Evolutionary conservation across 257 asterid species (phyloP).

Genomic region (Solanum sejunctum): DNA sequence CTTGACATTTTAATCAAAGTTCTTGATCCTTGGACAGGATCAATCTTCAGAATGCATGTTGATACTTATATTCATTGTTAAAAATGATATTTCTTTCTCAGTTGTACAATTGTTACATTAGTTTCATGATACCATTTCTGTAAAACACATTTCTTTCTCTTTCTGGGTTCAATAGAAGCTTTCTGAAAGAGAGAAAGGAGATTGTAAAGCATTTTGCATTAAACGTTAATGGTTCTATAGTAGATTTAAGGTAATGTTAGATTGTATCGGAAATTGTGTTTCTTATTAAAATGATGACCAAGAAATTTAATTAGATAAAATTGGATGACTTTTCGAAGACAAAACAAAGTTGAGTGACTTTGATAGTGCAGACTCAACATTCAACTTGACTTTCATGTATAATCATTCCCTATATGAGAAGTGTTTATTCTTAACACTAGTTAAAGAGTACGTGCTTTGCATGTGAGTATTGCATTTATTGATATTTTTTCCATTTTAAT

Average conservation of each 20-base stretch:
- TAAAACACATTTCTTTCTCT: neutral
- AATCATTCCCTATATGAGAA: no score
- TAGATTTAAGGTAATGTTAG: neutral
- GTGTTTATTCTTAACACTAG: no score
- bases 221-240: neutral
- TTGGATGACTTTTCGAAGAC: no score
- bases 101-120: neutral
- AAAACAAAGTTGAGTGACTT: no score
- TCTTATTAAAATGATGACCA: no score
- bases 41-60: neutral
- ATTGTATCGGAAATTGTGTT: neutral
- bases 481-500: no score
- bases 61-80: neutral
- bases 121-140: neutral
- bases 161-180: neutral
- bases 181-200: neutral
- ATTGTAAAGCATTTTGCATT: neutral
- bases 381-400: no score
- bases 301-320: no score
- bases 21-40: neutral
- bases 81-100: neutral
- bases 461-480: no score
- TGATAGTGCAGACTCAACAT: no score
- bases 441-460: no score
- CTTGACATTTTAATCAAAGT: neutral